Percentiles rank a stretch among this genome's conserved stretches.
Conservation (phyloP, 2,329 filamentous ascomycete genomes). For the Sporothrix variecibatus region DNA sequence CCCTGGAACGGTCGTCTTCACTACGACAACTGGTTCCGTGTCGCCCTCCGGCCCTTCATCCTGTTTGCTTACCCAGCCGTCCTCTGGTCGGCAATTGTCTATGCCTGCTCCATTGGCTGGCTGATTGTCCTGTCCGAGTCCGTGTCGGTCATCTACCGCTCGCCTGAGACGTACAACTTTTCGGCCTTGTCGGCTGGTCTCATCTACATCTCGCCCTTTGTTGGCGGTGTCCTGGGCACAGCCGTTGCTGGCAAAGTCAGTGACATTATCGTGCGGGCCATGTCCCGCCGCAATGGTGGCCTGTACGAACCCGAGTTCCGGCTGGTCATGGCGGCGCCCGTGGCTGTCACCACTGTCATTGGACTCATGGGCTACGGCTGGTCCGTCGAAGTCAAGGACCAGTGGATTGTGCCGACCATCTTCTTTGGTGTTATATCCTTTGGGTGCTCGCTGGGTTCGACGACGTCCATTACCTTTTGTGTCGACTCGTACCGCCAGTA, state of each 20-base stretch:
- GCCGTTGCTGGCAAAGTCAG: slow-evolving; percentile 86
- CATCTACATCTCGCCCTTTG: slow-evolving; percentile 85
- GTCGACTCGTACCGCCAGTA: slow-evolving; percentile 93
- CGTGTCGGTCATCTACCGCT: slow-evolving; percentile 76
- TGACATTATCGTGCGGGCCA: slow-evolving; percentile 78
- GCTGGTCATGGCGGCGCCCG: slow-evolving; percentile 81
- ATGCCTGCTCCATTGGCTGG: slow-evolving; percentile 89
- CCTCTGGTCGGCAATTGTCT: slow-evolving; percentile 83
- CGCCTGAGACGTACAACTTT: slow-evolving; percentile 73
- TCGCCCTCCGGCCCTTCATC: slow-evolving; percentile 77
- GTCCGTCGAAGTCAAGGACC: slow-evolving; percentile 69
- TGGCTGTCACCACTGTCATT: slow-evolving; percentile 74
- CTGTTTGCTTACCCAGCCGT: slow-evolving; percentile 86
- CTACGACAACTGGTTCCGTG: slow-evolving; percentile 76
- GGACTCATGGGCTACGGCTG: slow-evolving; percentile 97
- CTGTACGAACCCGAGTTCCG: slow-evolving; percentile 95
- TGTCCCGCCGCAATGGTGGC: slow-evolving; percentile 85
- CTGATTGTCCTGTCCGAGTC: slow-evolving; percentile 92
- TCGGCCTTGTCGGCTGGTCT: slow-evolving; percentile 76
- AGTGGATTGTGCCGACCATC: slow-evolving; percentile 88
- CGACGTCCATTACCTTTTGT: slow-evolving; percentile 89
- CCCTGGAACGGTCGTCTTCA: slow-evolving; percentile 78
- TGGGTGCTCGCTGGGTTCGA: slow-evolving; percentile 85
- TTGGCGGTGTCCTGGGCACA: slow-evolving; percentile 87
- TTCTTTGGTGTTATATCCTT: slow-evolving; percentile 94